Evolutionary conservation across 257 asterid species (phyloP), one percentile per base, ranked within the genome.

Genomic region (Misopates orontium): DNA sequence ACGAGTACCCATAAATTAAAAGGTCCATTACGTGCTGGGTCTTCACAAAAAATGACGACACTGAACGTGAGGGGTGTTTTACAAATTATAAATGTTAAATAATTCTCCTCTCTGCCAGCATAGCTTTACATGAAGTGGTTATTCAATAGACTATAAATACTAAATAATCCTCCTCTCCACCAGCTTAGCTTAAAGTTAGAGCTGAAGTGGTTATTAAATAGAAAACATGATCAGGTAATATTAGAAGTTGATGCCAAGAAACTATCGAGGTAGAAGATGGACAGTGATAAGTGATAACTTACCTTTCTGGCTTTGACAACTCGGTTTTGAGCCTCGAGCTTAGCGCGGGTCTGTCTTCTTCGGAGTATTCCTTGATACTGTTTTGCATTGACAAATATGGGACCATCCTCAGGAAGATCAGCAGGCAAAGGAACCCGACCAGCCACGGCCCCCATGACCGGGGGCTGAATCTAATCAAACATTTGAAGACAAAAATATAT

Each of bases 301-400:
- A 94, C 99, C 79, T 80, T 94, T 69, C 99, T 82, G 62, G 64
- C 75, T 75, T 88, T 94, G 73, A 82, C 83, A 11, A 94, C 95
- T 74, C 83, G 86, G 86, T 94, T 90, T 61, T 88, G 96, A 51
- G 97, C 96, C 79, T 94, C 99, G 15, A 90, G 95, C 84, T 86
- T 94, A 19, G 99, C 99, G 12, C 99, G 92, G 16, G 77, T 85
- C 70, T 88, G 95, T 45, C 99, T 84, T 77, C 99, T 82, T 64
- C 99, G 78, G 32, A 94, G 83, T 74, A 94, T 94, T 62, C 87
- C 97, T 58, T 85, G 86, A 72, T 90, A 94, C 80, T 94, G 99
- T 42, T 90, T 94, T 1, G 99, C 96, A 51, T 94, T 94, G 56
- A 94, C 99, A 53, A 81, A 94, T 22, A 90, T 87, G 50, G 97